phyloP scores from a whole-genome alignment of 495 filamentous ascomycete genomes.

The Neurospora sp. region DNA sequence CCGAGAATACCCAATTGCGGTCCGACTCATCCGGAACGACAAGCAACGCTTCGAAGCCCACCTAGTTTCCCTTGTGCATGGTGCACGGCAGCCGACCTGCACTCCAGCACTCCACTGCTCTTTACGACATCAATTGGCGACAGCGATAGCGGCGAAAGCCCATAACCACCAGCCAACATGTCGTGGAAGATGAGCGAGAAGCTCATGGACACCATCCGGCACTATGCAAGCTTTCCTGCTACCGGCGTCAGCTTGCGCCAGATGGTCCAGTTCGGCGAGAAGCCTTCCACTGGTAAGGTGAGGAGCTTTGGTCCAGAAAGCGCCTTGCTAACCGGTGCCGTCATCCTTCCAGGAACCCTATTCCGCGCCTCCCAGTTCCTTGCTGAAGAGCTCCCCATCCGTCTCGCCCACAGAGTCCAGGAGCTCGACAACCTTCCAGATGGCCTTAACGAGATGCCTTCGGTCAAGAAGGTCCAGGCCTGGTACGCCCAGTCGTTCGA shows the following conservation, averaged over 20 bases:
- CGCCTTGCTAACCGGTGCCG: background rate
- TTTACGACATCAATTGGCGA: slow-evolving; percentile 23
- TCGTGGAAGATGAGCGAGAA: slow-evolving; percentile 80
- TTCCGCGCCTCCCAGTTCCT: slow-evolving; percentile 98
- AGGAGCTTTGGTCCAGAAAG: background rate
- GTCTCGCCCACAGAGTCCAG: slow-evolving; percentile 89
- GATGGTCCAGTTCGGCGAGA: slow-evolving; percentile 98
- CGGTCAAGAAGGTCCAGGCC: slow-evolving; percentile 85
- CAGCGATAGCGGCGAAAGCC: slow-evolving; percentile 11
- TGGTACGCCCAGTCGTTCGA: slow-evolving; percentile 99
- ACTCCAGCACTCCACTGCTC: slow-evolving; percentile 9
- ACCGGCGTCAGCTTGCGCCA: slow-evolving; percentile 93
- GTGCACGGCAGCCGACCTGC: slow-evolving; percentile 16
- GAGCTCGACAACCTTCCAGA: slow-evolving; percentile 90
- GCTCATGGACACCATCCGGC: slow-evolving; percentile 97
- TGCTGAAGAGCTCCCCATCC: slow-evolving; percentile 94
- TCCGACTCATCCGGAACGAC: background rate
- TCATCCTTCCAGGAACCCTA: slow-evolving; percentile 58
- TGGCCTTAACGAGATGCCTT: slow-evolving; percentile 96
- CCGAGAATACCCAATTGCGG: background rate
- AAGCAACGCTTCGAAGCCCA: background rate
- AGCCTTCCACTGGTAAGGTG: slow-evolving; percentile 64
- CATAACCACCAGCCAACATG: slow-evolving; percentile 40
- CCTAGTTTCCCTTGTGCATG: slow-evolving; percentile 8
- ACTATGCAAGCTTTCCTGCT: slow-evolving; percentile 94